Percentiles rank a stretch among this genome's conserved stretches.
phyloP scores from a whole-genome alignment of 805 yeast species.

The Barnettozyma sucrosica region DNA sequence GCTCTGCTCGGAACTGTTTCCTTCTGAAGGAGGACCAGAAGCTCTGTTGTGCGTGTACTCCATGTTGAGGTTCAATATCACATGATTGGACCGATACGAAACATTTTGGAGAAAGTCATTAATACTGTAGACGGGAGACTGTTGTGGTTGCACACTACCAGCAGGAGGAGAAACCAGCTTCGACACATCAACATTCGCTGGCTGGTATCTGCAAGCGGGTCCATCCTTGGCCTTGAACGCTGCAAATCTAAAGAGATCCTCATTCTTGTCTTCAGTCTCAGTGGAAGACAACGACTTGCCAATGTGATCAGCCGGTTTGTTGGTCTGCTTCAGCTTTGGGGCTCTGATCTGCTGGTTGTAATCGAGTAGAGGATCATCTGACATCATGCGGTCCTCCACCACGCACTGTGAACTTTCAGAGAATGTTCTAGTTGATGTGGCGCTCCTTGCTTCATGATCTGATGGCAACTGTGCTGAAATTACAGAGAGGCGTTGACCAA shows the following conservation, averaged over 20 bases:
- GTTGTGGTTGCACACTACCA: neutral
- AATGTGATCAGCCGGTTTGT: slow-evolving; percentile 6
- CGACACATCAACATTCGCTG: slow-evolving; percentile 19
- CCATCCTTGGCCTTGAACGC: neutral
- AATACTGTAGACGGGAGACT: slow-evolving; percentile 5
- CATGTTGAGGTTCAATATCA: slow-evolving; percentile 6
- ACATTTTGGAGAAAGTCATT: slow-evolving; percentile 10
- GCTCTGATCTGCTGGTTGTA: slow-evolving; percentile 27
- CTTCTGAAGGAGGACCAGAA: neutral
- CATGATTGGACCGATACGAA: neutral
- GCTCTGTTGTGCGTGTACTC: slow-evolving; percentile 7
- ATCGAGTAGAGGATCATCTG: slow-evolving; percentile 24
- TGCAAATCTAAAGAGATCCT: neutral
- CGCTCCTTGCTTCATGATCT: slow-evolving; percentile 1
- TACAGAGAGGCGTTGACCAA: slow-evolving; percentile 14
- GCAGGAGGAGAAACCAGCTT: slow-evolving; percentile 10
- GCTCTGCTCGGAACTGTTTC: slow-evolving; percentile 5
- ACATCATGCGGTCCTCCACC: slow-evolving; percentile 11
- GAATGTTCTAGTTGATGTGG: slow-evolving; percentile 4
- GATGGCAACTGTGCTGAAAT: slow-evolving; percentile 22
- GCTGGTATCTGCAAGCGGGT: slow-evolving; percentile 14
- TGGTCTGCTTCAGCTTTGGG: slow-evolving; percentile 20
- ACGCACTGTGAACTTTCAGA: slow-evolving; percentile 2
- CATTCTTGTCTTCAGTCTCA: neutral
- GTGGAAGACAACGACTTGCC: slow-evolving; percentile 10